Base-by-base conservation (phyloP, 2,329 filamentous ascomycete genomes). In the Xylaria sp. region DNA sequence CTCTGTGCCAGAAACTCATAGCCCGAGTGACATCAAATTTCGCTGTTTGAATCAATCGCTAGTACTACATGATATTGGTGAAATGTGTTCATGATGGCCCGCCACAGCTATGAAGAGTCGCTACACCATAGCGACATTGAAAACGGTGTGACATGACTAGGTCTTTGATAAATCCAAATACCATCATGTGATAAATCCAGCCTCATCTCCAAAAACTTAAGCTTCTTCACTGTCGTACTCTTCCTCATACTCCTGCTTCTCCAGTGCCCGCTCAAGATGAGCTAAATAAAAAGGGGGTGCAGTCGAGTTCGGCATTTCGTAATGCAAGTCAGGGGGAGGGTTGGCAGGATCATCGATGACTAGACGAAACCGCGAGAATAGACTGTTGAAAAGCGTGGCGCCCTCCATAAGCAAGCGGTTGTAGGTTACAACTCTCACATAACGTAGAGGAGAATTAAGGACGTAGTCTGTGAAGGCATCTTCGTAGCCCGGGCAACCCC, bases 31-130 rank as follows among this genome's bases (percentile, higher is more conserved):
- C 25, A 10, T 50, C 41, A 8, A 37, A 12, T 51, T 31, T 10
- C 46, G 46, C 34, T 20, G 12, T 15, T 50, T 20, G 25, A 44
- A 23, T 48, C n/a, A 57, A n/a, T 25, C 55, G 55, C 55, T 58
- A 5, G 39, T 58, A 13, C 10, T 44, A 23, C 10, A 18, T 39
- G 6, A 12, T 58, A 18, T 15, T 46, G 18, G 39, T 44, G 2
- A 28, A 28, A 8, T 9, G 23, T 28, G 20, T 4, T 5, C 12
- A 25, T 48, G 12, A 13, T 15, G 15, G 56, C 8, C 25, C 13
- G 3, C 37, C 20, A 20, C 12, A 59, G 28, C 41, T 7, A 46
- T 10, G 20, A 48, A 59, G 25, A 41, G 37, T 34, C 56, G 56
- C 56, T 59, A 58, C 37, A 7, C 12, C 5, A 12, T 28, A 46